Base-by-base conservation (phyloP, 2,329 filamentous ascomycete genomes). In the Aspergillus versicolor region DNA sequence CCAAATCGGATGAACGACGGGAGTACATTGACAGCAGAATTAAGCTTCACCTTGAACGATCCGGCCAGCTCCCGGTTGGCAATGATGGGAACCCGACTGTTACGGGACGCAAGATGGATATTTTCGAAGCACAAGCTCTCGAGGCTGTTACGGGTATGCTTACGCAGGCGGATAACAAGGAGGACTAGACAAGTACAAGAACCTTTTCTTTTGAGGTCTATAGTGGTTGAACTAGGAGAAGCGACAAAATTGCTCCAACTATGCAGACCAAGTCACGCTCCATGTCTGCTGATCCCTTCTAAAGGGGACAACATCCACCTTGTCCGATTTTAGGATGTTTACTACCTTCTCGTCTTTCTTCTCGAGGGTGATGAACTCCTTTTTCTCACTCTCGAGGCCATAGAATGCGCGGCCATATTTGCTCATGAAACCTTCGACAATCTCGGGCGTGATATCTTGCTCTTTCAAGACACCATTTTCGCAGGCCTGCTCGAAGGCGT, bases 21-120 rank as follows among this genome's bases (percentile, higher is more conserved):
- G 84, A 89, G 63, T 97, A 97, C 71, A 87, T 97, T 48, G 92
- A 97, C 75, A 83, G 83, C 53, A 87, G 92, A 67, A 90, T 90
- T 50, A 81, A 85, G 63, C 82, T 89, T 58, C 90, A 95, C 70
- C 77, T 97, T 41, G 90, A 96, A 76, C 71, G 77, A 22, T 68
- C 73, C 42, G 76, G 76, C 7, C 73, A 75, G 56, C 58, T 76
- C 48, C 65, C 70, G 6, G 65, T 72, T 53, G 67, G 70, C 9
- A 62, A 67, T 30, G 69, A 73, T 46, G 67, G 69, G 15, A 68
- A 73, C 48, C 61, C 68, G 9, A 66, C 73, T 37, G 65, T 76
- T 56, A 68, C 69, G 45, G 75, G 75, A 41, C 70, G 75, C 46
- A 75, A 70, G 57, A 72, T 77, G 50, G 67, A 73, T 42, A 70